A percentile compares a stretch with the other conserved stretches of the same genome.
These are phyloP conservation scores for Sisymbrium altissimum DNA, from an alignment of 345 rosid species.

Conservation along the genomic window DNA sequence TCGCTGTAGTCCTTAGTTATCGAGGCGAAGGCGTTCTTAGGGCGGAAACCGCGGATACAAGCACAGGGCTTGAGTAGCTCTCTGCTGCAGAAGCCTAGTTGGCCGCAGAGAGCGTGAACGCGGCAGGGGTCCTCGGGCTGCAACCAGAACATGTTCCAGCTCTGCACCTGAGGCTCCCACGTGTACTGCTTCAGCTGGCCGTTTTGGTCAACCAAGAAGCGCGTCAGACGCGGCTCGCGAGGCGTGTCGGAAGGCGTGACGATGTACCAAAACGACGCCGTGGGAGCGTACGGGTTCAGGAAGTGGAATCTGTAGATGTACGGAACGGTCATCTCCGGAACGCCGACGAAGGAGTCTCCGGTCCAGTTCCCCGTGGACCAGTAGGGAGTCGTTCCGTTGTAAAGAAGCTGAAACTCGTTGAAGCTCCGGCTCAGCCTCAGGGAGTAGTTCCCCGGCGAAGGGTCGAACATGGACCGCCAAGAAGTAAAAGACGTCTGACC, in stretches of 20 bases:
- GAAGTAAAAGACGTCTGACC: conserved; percentile 40
- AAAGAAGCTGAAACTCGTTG: conserved; percentile 66
- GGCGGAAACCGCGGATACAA: conserved; percentile 55
- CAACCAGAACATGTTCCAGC: conserved; percentile 40
- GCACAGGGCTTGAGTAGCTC: conserved; percentile 34
- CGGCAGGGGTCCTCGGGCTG: conserved; percentile 61
- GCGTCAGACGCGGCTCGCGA: conserved; percentile 41
- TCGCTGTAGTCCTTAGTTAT: conserved; percentile 33
- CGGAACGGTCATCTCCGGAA: conserved; percentile 47
- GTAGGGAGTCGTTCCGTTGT: conserved; percentile 36
- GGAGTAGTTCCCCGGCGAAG: conserved; percentile 51
- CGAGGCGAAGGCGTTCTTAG: conserved; percentile 19
- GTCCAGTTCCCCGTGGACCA: conserved; percentile 91
- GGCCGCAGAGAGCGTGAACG: conserved; percentile 58
- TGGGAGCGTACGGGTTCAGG: conserved; percentile 42
- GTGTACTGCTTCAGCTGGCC: conserved; percentile 50
- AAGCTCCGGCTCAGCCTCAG: conserved; percentile 47
- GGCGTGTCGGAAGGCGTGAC: conserved; percentile 28
- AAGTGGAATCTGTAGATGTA: conserved; percentile 62
- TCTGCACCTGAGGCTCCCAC: conserved; percentile 40
- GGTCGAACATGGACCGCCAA: conserved; percentile 61
- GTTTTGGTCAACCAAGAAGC: conserved; percentile 40
- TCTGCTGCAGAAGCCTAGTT: conserved; percentile 51
- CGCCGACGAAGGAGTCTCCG: conserved; percentile 44
- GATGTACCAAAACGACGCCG: conserved; percentile 52